Percentiles rank a stretch among this genome's conserved stretches.
Conservation (phyloP, 345 rosid species). For the Conringia planisiliqua region DNA sequence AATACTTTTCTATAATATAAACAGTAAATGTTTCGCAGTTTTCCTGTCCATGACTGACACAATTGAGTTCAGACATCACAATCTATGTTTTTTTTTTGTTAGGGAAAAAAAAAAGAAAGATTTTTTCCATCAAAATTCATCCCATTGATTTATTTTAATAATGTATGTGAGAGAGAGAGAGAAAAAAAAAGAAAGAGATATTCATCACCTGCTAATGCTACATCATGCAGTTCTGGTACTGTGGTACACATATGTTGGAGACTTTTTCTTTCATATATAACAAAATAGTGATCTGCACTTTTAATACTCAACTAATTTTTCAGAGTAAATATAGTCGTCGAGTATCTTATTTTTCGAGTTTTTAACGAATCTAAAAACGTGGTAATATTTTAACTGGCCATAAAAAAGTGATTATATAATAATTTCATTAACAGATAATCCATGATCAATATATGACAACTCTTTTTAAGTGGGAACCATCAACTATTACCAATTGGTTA, state of each 20-base stretch:
- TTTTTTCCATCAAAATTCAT: not conserved
- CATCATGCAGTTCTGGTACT: constrained; percentile 15
- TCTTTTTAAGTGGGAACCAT: not conserved
- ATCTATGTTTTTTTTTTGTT: not conserved
- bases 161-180: not conserved
- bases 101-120: constrained; percentile 6
- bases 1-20: not conserved
- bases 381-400: no score
- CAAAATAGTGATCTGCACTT: no score
- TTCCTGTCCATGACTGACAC: constrained; percentile 18
- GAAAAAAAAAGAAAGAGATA: not conserved
- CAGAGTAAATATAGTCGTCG: no score
- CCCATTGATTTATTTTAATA: not conserved
- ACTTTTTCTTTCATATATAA: not conserved
- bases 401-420: no score
- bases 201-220: not conserved
- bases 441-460: no score
- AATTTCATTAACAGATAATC: no score
- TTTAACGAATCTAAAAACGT: no score
- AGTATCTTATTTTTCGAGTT: no score
- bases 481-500: no score
- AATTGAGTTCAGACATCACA: constrained; percentile 29
- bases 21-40: constrained; percentile 6
- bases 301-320: no score
- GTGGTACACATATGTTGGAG: constrained; percentile 18